Evolutionary conservation across 2,329 filamentous ascomycete species (phyloP).

Genomic region (Clonostachys chloroleuca): DNA sequence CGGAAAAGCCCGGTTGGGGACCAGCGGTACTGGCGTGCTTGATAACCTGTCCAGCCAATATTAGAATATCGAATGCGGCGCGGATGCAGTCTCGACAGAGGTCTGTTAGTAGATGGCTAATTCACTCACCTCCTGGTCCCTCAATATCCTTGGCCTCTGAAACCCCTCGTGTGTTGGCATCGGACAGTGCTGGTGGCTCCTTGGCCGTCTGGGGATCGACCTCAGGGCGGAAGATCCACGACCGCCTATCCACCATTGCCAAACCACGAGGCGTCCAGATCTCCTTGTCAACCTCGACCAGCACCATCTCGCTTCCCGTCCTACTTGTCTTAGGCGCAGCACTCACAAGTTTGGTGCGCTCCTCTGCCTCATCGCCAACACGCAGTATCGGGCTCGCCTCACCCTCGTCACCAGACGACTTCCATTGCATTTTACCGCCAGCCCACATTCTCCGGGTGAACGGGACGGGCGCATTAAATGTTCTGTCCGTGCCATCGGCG

Average conservation of each 20-base stretch:
- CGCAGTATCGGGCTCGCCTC: conserved; percentile 21
- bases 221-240: conserved; percentile 39
- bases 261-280: conserved; percentile 46
- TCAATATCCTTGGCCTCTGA: conserved; percentile 16
- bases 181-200: conserved; percentile 9
- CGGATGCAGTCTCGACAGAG: neutral
- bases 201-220: conserved; percentile 11
- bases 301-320: conserved; percentile 56
- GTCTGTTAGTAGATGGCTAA: neutral
- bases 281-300: conserved; percentile 60
- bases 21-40: conserved; percentile 29
- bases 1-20: conserved; percentile 61
- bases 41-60: neutral
- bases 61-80: neutral
- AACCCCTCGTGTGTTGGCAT: conserved; percentile 9
- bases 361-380: conserved; percentile 50
- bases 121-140: neutral
- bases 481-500: conserved; percentile 54
- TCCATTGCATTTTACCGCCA: conserved; percentile 54
- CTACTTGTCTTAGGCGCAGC: conserved; percentile 50
- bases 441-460: conserved; percentile 68
- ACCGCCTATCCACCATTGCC: conserved; percentile 49
- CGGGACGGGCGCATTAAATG: conserved; percentile 53
- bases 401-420: neutral
- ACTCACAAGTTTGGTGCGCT: conserved; percentile 49